Percentiles rank a stretch among this genome's conserved stretches.
These are phyloP conservation scores for Fusarium agapanthi DNA, from an alignment of 2,329 filamentous ascomycete species.

Conservation along the genomic window DNA sequence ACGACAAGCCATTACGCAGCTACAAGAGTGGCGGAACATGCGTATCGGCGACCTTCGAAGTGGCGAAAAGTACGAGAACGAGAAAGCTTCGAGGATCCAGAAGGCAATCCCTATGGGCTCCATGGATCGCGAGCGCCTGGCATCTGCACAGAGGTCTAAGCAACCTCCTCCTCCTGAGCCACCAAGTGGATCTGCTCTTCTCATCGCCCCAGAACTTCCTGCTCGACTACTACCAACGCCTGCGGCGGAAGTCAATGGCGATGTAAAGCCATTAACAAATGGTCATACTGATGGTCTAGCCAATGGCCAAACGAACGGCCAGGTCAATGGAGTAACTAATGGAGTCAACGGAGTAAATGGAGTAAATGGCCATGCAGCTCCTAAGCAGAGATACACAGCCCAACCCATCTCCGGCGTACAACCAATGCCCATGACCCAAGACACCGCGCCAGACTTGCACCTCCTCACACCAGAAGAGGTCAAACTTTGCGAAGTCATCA, in stretches of 20 bases:
- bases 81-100: constrained; percentile 81
- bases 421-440: constrained; percentile 74
- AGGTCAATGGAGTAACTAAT: constrained; percentile 52
- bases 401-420: constrained; percentile 68
- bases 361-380: constrained; percentile 50
- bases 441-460: constrained; percentile 83
- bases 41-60: constrained; percentile 84
- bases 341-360: constrained; percentile 52
- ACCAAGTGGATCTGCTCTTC: constrained; percentile 76
- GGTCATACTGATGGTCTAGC: constrained; percentile 58
- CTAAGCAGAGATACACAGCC: constrained; percentile 60
- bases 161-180: constrained; percentile 74
- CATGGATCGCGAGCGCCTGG: constrained; percentile 82
- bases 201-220: constrained; percentile 82
- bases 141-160: constrained; percentile 74
- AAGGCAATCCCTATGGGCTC: constrained; percentile 76
- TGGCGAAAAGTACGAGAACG: constrained; percentile 91
- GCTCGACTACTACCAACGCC: constrained; percentile 59
- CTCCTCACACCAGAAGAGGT: constrained; percentile 84
- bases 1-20: constrained; percentile 84
- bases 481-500: constrained; percentile 84
- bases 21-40: constrained; percentile 92
- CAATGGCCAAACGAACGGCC: constrained; percentile 57
- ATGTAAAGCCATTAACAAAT: constrained; percentile 63
- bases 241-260: constrained; percentile 54